Conservation (phyloP, 2,329 filamentous ascomycete species). For the Allantophomopsis lycopodina region DNA sequence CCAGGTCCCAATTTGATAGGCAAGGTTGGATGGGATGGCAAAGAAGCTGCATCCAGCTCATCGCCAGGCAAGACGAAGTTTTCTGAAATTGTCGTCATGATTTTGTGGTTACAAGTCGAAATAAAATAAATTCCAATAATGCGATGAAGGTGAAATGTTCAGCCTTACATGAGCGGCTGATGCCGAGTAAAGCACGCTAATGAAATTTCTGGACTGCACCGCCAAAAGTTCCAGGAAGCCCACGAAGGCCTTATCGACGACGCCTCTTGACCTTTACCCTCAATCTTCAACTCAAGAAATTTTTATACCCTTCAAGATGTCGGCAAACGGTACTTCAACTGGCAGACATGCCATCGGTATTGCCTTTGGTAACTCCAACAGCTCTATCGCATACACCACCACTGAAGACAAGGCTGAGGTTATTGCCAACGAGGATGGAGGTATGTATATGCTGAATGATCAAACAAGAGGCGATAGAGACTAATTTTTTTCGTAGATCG, state of each 20-base stretch:
- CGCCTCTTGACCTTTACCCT: too few relatives aligned
- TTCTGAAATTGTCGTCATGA: conserved; percentile 35
- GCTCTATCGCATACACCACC: conserved; percentile 89
- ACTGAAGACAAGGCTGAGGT: conserved; percentile 91
- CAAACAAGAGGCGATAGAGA: background rate
- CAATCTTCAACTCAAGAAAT: too few relatives aligned
- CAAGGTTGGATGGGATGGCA: conserved; percentile 55
- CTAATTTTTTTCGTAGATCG: conserved; percentile 52
- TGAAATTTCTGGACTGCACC: conserved; percentile 13
- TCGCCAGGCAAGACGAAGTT: conserved; percentile 74
- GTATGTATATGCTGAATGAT: conserved; percentile 31
- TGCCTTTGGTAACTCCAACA: conserved; percentile 96
- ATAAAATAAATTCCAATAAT: background rate
- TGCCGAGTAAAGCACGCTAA: conserved; percentile 9
- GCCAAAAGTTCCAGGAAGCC: conserved; percentile 9
- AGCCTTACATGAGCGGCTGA: conserved; percentile 14
- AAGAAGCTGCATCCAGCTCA: conserved; percentile 44
- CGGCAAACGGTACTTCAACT: conserved; percentile 26
- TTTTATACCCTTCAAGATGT: too few relatives aligned
- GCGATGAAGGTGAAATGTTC: conserved; percentile 5
- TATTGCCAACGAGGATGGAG: conserved; percentile 97
- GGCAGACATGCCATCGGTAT: conserved; percentile 76
- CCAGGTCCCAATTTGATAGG: conserved; percentile 75
- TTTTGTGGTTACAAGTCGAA: background rate
- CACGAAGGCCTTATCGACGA: too few relatives aligned